These are phyloP conservation scores for Colletotrichum camelliae DNA, from an alignment of 2,329 filamentous ascomycete genomes.

Conservation along the genomic window DNA sequence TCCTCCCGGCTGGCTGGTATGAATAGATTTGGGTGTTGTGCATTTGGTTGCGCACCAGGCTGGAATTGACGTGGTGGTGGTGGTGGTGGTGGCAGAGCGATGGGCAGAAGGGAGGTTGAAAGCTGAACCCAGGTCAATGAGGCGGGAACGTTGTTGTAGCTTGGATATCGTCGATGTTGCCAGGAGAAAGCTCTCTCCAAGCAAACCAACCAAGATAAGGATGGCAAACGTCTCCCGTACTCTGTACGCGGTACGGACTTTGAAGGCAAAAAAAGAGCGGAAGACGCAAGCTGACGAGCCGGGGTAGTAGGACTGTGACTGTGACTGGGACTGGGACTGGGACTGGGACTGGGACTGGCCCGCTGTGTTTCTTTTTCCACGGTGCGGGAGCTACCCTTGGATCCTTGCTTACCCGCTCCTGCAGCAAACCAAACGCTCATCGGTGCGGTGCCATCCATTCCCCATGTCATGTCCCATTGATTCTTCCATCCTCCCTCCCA, in stretches of 20 bases:
- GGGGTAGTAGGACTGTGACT: not conserved
- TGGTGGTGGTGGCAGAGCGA: not conserved
- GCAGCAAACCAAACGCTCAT: constrained; percentile 31
- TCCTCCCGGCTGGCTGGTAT: not conserved
- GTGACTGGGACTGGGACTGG: not conserved
- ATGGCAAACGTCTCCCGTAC: not conserved
- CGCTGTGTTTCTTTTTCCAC: constrained; percentile 5
- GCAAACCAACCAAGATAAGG: not conserved
- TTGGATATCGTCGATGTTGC: not conserved
- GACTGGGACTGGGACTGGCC: not conserved
- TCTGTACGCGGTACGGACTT: not conserved
- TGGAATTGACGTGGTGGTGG: not conserved
- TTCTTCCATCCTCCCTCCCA: not conserved
- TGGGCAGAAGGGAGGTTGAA: not conserved
- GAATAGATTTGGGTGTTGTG: not conserved
- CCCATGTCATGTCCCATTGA: not conserved
- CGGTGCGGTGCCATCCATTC: not conserved
- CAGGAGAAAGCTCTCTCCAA: not conserved
- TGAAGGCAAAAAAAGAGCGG: not conserved
- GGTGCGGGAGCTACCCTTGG: constrained; percentile 33
- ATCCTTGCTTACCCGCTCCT: constrained; percentile 47
- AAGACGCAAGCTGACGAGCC: not conserved
- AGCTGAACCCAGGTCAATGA: not conserved
- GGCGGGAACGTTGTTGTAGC: not conserved
- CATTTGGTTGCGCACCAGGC: not conserved